A percentile compares a stretch with the other conserved stretches of the same genome.
These are phyloP conservation scores for Stylonectria norvegica DNA, from an alignment of 2,329 filamentous ascomycete genomes.

Conservation along the genomic window DNA sequence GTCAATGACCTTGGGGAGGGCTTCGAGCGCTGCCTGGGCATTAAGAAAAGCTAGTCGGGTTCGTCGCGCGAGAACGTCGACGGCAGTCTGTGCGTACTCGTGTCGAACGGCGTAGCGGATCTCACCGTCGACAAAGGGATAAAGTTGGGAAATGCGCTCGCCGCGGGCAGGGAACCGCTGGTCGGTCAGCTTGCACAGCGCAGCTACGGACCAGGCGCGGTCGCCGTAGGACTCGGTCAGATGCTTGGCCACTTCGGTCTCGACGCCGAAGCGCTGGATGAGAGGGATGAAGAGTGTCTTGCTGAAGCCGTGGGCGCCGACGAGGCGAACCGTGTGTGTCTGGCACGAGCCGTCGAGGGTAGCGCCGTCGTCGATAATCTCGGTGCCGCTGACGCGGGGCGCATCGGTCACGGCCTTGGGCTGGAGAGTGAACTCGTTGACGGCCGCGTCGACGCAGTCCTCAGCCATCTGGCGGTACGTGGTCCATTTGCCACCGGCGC, in stretches of 20 bases:
- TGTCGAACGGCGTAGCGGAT: conserved; percentile 82
- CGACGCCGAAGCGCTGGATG: conserved; percentile 88
- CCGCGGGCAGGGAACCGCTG: conserved; percentile 80
- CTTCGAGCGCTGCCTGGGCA: conserved; percentile 83
- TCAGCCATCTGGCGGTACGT: conserved; percentile 93
- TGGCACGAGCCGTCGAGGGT: conserved; percentile 66
- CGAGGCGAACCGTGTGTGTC: conserved; percentile 75
- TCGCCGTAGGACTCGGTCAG: conserved; percentile 86
- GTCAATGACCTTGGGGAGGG: conserved; percentile 80
- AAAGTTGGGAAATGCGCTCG: conserved; percentile 72
- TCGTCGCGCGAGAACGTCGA: conserved; percentile 81
- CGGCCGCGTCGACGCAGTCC: conserved; percentile 78
- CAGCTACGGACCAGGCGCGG: conserved; percentile 84
- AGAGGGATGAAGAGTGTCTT: conserved; percentile 91
- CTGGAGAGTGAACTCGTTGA: conserved; percentile 63
- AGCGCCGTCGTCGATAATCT: conserved; percentile 67
- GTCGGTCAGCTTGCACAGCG: conserved; percentile 72
- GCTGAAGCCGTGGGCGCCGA: conserved; percentile 83
- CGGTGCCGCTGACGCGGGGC: conserved; percentile 66
- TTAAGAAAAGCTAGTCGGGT: conserved; percentile 88
- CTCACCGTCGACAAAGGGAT: conserved; percentile 91
- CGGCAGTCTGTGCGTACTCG: conserved; percentile 88
- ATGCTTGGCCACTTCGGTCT: conserved; percentile 89
- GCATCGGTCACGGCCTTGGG: conserved; percentile 56
- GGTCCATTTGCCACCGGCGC: conserved; percentile 88